phyloP scores from a whole-genome alignment of 2,329 filamentous ascomycete species.

The Fusarium beomiforme region DNA sequence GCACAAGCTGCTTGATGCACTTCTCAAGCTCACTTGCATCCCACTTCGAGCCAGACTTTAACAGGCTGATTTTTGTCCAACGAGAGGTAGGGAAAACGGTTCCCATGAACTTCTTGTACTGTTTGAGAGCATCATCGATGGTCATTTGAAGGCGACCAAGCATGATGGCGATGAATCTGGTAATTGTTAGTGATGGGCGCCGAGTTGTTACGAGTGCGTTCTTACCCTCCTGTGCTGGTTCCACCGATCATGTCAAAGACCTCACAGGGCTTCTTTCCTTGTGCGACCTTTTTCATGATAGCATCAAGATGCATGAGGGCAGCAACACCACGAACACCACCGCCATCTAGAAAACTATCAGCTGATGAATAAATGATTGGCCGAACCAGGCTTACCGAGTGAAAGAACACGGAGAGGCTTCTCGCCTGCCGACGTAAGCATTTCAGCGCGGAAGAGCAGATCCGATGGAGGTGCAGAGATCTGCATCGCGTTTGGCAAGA shows the following conservation, averaged over 20 bases:
- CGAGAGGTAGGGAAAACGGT: background rate
- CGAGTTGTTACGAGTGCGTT: accelerated
- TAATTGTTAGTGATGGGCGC: background rate
- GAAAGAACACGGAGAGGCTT: background rate
- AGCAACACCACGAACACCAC: background rate
- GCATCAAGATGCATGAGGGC: background rate
- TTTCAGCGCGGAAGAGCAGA: background rate
- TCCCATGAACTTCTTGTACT: background rate
- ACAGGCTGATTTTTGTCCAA: background rate
- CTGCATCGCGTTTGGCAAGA: background rate
- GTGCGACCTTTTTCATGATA: background rate
- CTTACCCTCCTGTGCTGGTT: background rate
- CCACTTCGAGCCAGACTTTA: background rate
- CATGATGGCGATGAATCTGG: background rate
- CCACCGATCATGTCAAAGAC: background rate
- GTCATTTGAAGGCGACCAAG: background rate
- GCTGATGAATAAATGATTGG: too few species aligned
- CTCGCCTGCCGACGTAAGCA: background rate
- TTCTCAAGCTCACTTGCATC: background rate
- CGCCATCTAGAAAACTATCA: background rate
- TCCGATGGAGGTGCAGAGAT: background rate
- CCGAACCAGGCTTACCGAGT: background rate
- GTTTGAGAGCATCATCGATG: background rate
- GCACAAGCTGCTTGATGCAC: background rate
- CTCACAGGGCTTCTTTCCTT: background rate